phyloP scores from a whole-genome alignment of 2,329 filamentous ascomycete genomes.

The Erysiphe pulchra region DNA sequence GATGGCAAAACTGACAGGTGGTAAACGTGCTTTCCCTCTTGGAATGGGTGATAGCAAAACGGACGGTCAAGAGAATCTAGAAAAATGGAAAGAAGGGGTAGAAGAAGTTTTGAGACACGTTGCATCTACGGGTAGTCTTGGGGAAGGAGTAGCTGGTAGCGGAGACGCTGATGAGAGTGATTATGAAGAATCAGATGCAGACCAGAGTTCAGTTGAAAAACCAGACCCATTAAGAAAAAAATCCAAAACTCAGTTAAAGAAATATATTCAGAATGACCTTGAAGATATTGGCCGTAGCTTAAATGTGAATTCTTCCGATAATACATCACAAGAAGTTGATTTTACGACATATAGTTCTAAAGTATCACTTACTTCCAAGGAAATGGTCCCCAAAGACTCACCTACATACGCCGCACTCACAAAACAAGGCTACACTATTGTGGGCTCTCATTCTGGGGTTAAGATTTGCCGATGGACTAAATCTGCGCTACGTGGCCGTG shows the following conservation, averaged over 20 bases:
- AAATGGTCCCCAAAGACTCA: conserved; percentile 83
- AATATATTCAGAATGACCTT: conserved; percentile 34
- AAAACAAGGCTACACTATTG: conserved; percentile 89
- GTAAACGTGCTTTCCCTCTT: conserved; percentile 68
- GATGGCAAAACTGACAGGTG: conserved; percentile 82
- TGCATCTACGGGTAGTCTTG: conserved; percentile 30
- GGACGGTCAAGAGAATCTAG: conserved; percentile 38
- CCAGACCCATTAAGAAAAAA: conserved; percentile 18
- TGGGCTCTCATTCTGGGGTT: conserved; percentile 84
- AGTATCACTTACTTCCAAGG: conserved; percentile 29
- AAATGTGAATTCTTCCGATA: conserved; percentile 11
- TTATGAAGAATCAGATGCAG: conserved; percentile 33
- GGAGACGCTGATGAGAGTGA: conserved; percentile 71
- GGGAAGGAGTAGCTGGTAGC: conserved; percentile 48
- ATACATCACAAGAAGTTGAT: conserved; percentile 41
- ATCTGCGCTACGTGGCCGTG: conserved; percentile 73
- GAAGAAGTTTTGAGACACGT: conserved; percentile 41
- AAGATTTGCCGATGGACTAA: conserved; percentile 99
- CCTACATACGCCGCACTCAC: conserved; percentile 75
- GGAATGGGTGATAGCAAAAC: conserved; percentile 67
- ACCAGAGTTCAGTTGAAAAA: conserved; percentile 24
- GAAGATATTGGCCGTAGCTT: conserved; percentile 52
- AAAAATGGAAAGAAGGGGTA: conserved; percentile 58
- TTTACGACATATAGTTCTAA: conserved; percentile 49
- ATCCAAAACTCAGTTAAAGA: conserved; percentile 18